Evolutionary conservation across 1,284 basidiomycete genomes (phyloP).

Genomic region (Taiwanofungus camphoratus): DNA sequence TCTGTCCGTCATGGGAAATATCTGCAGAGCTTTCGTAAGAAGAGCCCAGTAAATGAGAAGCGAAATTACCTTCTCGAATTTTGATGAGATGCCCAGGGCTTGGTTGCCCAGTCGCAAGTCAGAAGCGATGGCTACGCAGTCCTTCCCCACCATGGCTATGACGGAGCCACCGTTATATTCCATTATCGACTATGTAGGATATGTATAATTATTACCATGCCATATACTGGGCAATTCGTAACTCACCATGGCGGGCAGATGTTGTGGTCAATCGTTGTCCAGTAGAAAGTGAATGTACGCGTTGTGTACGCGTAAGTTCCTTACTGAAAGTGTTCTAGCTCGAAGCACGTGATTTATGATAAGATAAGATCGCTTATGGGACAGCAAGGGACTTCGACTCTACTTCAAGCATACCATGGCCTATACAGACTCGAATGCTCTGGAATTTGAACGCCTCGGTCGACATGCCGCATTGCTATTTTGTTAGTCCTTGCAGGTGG

Average conservation of each 20-base stretch:
- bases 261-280: not conserved
- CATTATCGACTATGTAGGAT: conserved; percentile 73
- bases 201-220: not conserved
- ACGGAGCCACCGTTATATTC: conserved; percentile 94
- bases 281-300: conserved; percentile 1
- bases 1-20: conserved; percentile 92
- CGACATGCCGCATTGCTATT: no score
- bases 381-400: no score
- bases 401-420: no score
- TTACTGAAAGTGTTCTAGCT: not conserved
- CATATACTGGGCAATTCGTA: not conserved
- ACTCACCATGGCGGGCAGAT: conserved; percentile 1
- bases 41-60: not conserved
- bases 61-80: conserved; percentile 83
- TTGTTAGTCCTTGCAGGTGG: no score
- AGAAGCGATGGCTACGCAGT: conserved; percentile 97
- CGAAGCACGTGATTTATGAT: no score
- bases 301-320: conserved; percentile 5
- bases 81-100: conserved; percentile 81
- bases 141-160: conserved; percentile 98
- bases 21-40: conserved; percentile 38
- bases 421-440: no score
- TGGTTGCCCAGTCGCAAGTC: conserved; percentile 93
- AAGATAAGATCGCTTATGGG: conserved; percentile 1
- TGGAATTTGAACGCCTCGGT: no score